Percentiles rank a stretch among this genome's conserved stretches.
phyloP scores from a whole-genome alignment of 495 filamentous ascomycete genomes.

The Emericellopsis terricola region DNA sequence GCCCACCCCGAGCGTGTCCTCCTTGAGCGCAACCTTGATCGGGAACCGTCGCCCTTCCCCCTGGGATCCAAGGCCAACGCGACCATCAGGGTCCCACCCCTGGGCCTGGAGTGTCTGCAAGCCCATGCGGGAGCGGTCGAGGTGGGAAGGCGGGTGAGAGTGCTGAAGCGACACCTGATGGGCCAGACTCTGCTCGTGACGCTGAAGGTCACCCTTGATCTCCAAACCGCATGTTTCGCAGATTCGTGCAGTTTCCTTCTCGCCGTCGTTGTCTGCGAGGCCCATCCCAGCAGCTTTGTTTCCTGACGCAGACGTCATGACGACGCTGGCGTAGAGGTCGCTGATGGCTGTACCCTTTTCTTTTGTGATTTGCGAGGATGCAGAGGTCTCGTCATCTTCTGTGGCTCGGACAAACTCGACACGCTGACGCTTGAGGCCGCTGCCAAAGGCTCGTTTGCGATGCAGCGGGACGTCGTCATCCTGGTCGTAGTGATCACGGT shows the following conservation, averaged over 20 bases:
- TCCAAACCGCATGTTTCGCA: background rate
- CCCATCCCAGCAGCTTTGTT: conserved; percentile 8
- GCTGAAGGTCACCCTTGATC: conserved; percentile 6
- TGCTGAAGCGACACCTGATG: conserved; percentile 70
- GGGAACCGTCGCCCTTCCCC: conserved; percentile 64
- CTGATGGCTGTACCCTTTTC: conserved; percentile 29
- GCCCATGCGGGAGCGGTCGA: conserved; percentile 64
- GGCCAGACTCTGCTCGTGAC: conserved; percentile 56
- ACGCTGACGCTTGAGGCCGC: conserved; percentile 55
- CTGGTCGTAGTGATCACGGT: conserved; percentile 11
- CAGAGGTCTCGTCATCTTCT: conserved; percentile 22
- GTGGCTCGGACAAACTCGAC: conserved; percentile 69
- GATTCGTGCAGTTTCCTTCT: conserved; percentile 5
- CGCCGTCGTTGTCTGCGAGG: conserved; percentile 10
- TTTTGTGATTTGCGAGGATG: conserved; percentile 12
- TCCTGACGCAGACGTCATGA: conserved; percentile 24
- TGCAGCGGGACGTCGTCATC: conserved; percentile 50
- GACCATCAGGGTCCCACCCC: conserved; percentile 77
- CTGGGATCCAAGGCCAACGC: conserved; percentile 48
- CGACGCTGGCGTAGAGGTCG: conserved; percentile 55
- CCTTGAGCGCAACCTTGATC: conserved; percentile 53
- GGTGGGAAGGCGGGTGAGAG: conserved; percentile 66
- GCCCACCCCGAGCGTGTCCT: conserved; percentile 59
- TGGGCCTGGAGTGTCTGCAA: conserved; percentile 55
- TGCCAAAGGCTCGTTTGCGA: conserved; percentile 60